These are phyloP conservation scores for Apiospora phragmitis DNA, from an alignment of 2,329 filamentous ascomycete genomes.

Conservation along the genomic window DNA sequence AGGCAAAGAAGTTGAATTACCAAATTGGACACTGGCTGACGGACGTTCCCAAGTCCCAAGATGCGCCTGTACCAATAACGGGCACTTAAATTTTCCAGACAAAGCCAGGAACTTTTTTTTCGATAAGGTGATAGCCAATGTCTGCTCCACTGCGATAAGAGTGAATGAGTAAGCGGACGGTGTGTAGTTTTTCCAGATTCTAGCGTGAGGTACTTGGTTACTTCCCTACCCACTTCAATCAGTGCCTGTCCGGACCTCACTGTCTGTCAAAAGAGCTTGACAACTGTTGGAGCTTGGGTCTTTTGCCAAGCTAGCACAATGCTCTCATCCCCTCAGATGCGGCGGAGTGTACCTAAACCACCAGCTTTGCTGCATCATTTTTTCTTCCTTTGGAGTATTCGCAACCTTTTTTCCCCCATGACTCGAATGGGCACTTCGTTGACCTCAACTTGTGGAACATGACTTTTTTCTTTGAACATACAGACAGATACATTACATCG, in stretches of 20 bases:
- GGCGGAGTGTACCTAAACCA: background rate
- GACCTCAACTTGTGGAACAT: background rate
- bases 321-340: background rate
- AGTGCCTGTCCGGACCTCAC: background rate
- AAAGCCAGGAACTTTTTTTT: conserved; percentile 2
- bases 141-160: background rate
- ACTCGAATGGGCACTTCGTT: background rate
- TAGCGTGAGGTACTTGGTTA: background rate
- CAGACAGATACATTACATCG: too few relatives aligned
- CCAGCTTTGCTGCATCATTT: background rate
- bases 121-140: background rate
- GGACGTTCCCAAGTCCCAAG: conserved; percentile 4
- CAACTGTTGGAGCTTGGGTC: background rate
- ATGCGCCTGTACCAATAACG: conserved; percentile 6
- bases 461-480: background rate
- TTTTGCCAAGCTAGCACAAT: background rate
- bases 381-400: background rate
- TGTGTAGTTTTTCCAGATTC: background rate
- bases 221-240: background rate
- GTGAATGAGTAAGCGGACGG: background rate
- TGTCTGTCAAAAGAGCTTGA: background rate
- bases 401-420: background rate
- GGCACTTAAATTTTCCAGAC: conserved; percentile 6
- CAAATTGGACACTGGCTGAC: background rate
- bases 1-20: background rate